These are phyloP conservation scores for Ceratocystis smalleyi DNA, from an alignment of 2,329 filamentous ascomycete genomes.

Conservation along the genomic window DNA sequence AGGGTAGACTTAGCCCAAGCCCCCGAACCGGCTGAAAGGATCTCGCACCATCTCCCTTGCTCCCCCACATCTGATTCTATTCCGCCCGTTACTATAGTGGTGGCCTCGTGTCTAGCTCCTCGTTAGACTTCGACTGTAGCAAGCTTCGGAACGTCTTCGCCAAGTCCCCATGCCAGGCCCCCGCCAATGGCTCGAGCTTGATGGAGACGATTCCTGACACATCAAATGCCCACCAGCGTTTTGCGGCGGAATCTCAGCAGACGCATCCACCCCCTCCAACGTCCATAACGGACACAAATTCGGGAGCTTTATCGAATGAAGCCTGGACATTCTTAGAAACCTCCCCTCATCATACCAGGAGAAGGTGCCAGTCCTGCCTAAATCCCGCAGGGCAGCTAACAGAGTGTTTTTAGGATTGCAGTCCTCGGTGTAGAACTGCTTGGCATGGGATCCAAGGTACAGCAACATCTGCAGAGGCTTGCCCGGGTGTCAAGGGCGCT, in stretches of 20 bases:
- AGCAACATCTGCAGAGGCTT: constrained; percentile 44
- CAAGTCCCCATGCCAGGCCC: constrained; percentile 61
- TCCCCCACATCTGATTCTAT: neutral
- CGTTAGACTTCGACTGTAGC: constrained; percentile 25
- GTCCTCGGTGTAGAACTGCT: constrained; percentile 42
- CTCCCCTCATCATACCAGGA: constrained; percentile 41
- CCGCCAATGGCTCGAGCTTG: constrained; percentile 55
- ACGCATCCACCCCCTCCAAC: constrained; percentile 44
- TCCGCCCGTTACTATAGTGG: constrained; percentile 8
- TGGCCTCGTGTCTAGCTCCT: constrained; percentile 13
- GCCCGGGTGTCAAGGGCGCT: constrained; percentile 36
- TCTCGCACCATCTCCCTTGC: neutral
- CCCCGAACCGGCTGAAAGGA: too few relatives aligned
- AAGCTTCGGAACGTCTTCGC: constrained; percentile 43
- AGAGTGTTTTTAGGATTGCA: constrained; percentile 28
- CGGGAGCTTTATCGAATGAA: constrained; percentile 43
- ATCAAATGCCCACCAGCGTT: constrained; percentile 62
- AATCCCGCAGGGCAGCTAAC: constrained; percentile 42
- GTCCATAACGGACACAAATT: constrained; percentile 40
- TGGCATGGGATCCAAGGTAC: constrained; percentile 53
- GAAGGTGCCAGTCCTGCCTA: constrained; percentile 42
- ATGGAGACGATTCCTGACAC: constrained; percentile 41
- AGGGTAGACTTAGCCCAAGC: neutral
- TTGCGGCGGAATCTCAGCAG: constrained; percentile 45
- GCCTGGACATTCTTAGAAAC: constrained; percentile 33